phyloP scores from a whole-genome alignment of 2,329 filamentous ascomycete genomes.

The Trichoderma sp. region DNA sequence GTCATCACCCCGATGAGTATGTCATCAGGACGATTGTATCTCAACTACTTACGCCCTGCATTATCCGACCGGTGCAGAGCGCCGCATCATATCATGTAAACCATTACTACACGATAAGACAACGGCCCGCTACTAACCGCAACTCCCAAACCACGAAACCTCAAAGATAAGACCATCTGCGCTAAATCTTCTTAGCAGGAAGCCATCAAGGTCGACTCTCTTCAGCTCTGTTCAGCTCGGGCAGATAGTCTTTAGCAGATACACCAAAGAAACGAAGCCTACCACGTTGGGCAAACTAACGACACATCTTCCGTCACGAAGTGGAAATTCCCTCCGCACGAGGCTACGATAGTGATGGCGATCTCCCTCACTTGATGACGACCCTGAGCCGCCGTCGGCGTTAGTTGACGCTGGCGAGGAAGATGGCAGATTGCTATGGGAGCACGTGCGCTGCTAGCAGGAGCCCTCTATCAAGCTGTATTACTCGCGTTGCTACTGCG shows the following conservation, averaged over 20 bases:
- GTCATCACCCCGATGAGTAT: too few relatives aligned
- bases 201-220: conserved; percentile 5
- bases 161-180: conserved; percentile 5
- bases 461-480: not conserved
- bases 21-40: too few relatives aligned
- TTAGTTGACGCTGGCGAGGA: conserved; percentile 11
- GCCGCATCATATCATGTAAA: not conserved
- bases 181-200: not conserved
- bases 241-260: not conserved
- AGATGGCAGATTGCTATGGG: not conserved
- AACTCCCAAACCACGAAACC: not conserved
- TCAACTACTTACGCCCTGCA: too few relatives aligned
- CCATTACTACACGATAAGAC: not conserved
- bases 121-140: not conserved
- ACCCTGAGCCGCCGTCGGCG: conserved; percentile 15
- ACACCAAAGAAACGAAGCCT: not conserved
- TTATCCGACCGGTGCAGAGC: not conserved
- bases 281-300: conserved; percentile 4
- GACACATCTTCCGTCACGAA: conserved; percentile 17
- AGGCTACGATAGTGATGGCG: conserved; percentile 16
- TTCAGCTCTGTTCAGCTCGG: conserved; percentile 5
- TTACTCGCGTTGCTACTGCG: conserved; percentile 7
- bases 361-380: conserved; percentile 9
- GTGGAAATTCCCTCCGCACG: conserved; percentile 13
- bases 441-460: conserved; percentile 9